Base-by-base conservation (phyloP, 768 basidiomycete genomes). In the Suillus variegatus region DNA sequence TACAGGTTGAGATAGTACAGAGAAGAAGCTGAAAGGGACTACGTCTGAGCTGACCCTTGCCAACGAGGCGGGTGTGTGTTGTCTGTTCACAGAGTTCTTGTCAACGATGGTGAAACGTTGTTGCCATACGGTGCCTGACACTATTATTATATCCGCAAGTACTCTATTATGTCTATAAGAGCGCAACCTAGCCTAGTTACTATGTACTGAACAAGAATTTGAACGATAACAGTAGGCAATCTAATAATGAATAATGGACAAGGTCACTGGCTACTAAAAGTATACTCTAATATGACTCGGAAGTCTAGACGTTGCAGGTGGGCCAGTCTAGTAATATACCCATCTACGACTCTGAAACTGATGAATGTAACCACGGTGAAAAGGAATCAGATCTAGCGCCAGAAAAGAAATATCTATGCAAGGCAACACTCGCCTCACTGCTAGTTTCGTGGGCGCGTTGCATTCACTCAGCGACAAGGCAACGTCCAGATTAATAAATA, bases 1-100 rank as follows among this genome's bases (percentile, higher is more conserved):
- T 43, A 60, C 41, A 60, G 9, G 20, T 32, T 43, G 36, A 40
- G 38, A 57, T 60, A 25, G 25, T 60, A 60, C 58, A 60, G 41
- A 20, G 18, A 60, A 60, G 25, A 41, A 43, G 20, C 28, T 12
- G 25, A 12, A n/a, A 25, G 25, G 36, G 3, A 40, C 14, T 18
- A 18, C 25, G 43, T 18, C 41, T 43, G 41, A 41, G 41, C 18
- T 43, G 18, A 20, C 57, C 28, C 12, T 28, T 43, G 40, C 40
- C 58, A 43, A 60, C 28, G 58, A 60, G 58, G 41, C 28, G 28
- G 28, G 41, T 1, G 58, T 28, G 41, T 28, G 58, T 60, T 60
- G 25, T 20, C 5, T 25, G 40, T 58, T 41, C 14, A n/a, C n/a
- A 58, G 38, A 57, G 8, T 38, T 58, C 57, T 58, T 16, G 22